Base-by-base conservation (phyloP, 805 yeast species). In the Teunomyces panamensis region DNA sequence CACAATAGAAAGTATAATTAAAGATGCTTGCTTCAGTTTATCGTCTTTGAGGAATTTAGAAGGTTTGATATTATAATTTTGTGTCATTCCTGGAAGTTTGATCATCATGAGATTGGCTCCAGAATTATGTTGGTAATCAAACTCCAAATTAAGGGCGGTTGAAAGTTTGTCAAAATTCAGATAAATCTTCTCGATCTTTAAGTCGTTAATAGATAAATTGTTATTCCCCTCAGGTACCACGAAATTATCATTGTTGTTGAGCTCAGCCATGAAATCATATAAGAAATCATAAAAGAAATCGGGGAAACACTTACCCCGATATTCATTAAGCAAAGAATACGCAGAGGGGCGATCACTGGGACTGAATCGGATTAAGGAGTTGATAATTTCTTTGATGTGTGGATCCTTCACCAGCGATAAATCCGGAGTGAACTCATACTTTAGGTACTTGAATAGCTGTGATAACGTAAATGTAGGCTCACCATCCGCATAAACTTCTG, bases 401-500 rank as follows among this genome's bases (percentile, higher is more conserved):
- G 58, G 52, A 53, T 84, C 83, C 11, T 74, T 74, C 16, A 88
- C 78, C 2, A 76, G 75, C 5, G 77, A 74, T 42, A 88, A 63
- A 47, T 82, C 82, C 0, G 96, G 95, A 16, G 63, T 62, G 58
- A 77, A 83, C 49, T 86, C 90, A 2, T 82, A 78, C 49, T 79
- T 79, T 57, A 84, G 84, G 65, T 86, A 94, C 64, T 84, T 87
- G 73, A 88, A 92, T 51, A 91, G 70, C 59, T 91, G 96, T 0
- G 98, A 83, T 9, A 94, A 74, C 0, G 96, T 84, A 64, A 94
- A 92, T 0, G 89, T 75, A 0, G 97, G 87, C 13, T 87, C 77
- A 0, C 97, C 97, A 54, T 94, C 98, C 14, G 83, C 68, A 54
- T 85, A 89, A 5, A 94, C 66, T 63, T 94, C 99, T 0, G 95